Conservation (phyloP, 768 basidiomycete species). For the Pseudohyphozyma bogoriensis region DNA sequence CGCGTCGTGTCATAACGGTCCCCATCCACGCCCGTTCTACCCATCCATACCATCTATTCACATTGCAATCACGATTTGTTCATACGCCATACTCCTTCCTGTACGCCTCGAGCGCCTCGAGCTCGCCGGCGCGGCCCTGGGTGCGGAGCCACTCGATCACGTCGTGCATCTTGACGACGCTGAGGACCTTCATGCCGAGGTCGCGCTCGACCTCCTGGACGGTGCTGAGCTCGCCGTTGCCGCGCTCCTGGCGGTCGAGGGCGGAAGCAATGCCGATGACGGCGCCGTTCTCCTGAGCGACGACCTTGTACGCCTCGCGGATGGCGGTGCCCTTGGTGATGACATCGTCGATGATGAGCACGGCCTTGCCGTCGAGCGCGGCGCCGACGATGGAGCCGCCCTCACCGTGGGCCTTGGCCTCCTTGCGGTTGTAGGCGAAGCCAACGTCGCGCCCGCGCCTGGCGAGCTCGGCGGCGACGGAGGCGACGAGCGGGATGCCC, state of each 20-base stretch:
- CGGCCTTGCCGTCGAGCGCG: conserved; percentile 63
- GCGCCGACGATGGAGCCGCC: conserved; percentile 85
- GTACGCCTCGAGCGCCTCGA: conserved; percentile 70
- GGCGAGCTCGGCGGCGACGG: conserved; percentile 65
- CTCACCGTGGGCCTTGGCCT: conserved; percentile 91
- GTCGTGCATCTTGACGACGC: conserved; percentile 76
- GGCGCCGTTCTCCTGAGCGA: conserved; percentile 54
- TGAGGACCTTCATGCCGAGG: conserved; percentile 60
- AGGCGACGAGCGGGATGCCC: conserved; percentile 84
- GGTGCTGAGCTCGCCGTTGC: conserved; percentile 59
- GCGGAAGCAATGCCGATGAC: conserved; percentile 81
- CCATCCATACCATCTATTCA: no score
- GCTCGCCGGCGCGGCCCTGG: conserved; percentile 51
- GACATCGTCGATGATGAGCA: conserved; percentile 90
- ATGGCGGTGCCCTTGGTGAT: conserved; percentile 86
- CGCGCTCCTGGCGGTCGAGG: conserved; percentile 78
- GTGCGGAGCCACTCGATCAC: conserved; percentile 70
- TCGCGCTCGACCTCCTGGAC: conserved; percentile 70
- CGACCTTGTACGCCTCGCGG: conserved; percentile 66
- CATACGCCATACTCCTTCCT: conserved; percentile 54
- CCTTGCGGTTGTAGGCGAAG: conserved; percentile 88
- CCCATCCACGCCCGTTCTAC: no score
- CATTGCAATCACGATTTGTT: no score
- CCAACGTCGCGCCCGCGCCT: conserved; percentile 57
- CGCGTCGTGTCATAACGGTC: no score